These are phyloP conservation scores for Gonapodya prolifera DNA, from an alignment of 192 early-diverging fungal species.

Conservation along the genomic window DNA sequence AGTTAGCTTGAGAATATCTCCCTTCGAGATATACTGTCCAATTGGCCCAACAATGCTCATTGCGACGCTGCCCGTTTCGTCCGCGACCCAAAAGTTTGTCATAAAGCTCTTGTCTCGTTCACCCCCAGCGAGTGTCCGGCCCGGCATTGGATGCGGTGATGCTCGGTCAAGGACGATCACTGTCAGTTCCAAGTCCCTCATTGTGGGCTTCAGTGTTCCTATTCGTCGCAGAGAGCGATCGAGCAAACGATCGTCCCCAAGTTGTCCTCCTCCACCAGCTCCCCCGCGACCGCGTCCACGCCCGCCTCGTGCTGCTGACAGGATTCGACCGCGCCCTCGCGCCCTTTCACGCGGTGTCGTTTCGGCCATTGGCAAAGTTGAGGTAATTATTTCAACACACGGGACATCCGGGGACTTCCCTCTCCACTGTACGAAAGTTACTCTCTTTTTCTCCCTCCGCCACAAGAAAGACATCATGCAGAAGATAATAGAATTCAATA, in stretches of 20 bases:
- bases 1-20: background rate
- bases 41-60: background rate
- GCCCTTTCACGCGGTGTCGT: no score
- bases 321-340: background rate
- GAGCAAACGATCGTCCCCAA: no score
- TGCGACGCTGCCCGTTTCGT: background rate
- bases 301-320: background rate
- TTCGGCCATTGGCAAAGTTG: no score
- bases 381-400: no score
- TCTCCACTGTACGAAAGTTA: no score
- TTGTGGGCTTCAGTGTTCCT: background rate
- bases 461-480: no score
- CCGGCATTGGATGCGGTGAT: background rate
- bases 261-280: background rate
- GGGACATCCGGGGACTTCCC: no score
- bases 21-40: background rate
- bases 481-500: background rate
- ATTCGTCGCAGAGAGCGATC: background rate
- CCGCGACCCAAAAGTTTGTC: background rate
- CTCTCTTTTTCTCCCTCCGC: no score
- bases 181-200: background rate
- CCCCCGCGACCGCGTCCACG: background rate
- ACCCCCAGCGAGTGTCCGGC: background rate
- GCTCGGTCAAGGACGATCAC: background rate
- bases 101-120: background rate